Conservation (phyloP, 192 early-diverging fungal species). For the Entophlyctis helioformis region DNA sequence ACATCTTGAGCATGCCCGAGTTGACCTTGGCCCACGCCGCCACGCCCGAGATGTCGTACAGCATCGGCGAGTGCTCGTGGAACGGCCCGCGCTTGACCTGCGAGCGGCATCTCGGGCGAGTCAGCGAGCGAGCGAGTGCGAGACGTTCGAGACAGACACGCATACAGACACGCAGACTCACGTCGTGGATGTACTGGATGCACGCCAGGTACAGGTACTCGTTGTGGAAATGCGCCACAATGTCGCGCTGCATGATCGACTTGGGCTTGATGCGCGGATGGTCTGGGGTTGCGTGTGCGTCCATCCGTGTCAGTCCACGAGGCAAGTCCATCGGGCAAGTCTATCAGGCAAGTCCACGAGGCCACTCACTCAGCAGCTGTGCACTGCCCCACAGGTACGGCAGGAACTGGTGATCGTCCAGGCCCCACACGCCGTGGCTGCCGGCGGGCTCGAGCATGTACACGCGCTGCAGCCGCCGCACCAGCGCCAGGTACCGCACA, state of each 20-base stretch:
- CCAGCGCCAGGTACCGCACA: conserved; percentile 64
- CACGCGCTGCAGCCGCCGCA: conserved; percentile 63
- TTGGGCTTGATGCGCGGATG: conserved; percentile 61
- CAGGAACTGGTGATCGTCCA: conserved; percentile 95
- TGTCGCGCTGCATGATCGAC: conserved; percentile 47
- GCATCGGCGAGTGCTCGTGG: conserved; percentile 63
- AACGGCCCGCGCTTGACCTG: conserved; percentile 60
- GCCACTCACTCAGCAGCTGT: conserved; percentile 61
- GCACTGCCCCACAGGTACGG: conserved; percentile 89
- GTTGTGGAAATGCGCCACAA: conserved; percentile 42
- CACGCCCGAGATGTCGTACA: conserved; percentile 69
- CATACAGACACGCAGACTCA: background rate
- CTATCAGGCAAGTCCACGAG: no score
- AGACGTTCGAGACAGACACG: no score
- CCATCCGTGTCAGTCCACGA: no score
- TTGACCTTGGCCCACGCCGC: conserved; percentile 64
- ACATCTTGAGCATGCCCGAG: conserved; percentile 63
- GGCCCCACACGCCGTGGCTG: conserved; percentile 87
- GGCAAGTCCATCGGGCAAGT: no score
- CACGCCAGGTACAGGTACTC: conserved; percentile 83
- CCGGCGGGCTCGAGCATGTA: conserved; percentile 93
- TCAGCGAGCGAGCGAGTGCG: no score
- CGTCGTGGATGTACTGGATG: conserved; percentile 64
- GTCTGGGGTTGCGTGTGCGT: conserved; percentile 14
- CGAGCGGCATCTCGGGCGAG: no score